phyloP scores from a whole-genome alignment of 164 flowering plant genomes.

The Chimonanthus praecox region DNA sequence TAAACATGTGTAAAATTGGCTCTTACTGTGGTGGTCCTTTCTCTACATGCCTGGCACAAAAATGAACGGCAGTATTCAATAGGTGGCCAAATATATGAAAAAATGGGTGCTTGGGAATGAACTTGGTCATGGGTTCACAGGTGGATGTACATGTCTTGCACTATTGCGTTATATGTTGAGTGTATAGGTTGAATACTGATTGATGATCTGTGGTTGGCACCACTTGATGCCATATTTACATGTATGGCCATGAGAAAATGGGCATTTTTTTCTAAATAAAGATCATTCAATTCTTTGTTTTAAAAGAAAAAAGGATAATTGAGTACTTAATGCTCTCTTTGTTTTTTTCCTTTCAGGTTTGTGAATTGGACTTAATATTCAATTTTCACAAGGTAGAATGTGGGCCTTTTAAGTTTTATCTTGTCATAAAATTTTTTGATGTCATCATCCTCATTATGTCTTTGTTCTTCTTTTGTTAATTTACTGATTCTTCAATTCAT shows the following conservation, averaged over 20 bases:
- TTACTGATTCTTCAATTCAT: not conserved
- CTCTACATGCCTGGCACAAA: not conserved
- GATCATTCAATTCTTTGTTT: not conserved
- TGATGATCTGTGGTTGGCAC: not conserved
- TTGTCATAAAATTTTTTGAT: not conserved
- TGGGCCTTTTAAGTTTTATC: not conserved
- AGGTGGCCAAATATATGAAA: not conserved
- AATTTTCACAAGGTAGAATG: constrained; percentile 82
- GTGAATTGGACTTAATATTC: constrained; percentile 80
- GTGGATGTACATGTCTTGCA: not conserved
- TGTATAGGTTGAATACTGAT: not conserved
- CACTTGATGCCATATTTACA: not conserved
- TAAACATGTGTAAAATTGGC: not conserved
- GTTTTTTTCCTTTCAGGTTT: constrained; percentile 43
- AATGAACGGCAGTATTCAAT: not conserved
- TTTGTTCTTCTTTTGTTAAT: not conserved
- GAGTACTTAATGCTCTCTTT: not conserved
- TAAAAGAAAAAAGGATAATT: not conserved
- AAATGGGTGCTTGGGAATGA: not conserved
- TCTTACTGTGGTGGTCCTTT: not conserved
- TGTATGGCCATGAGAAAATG: not conserved
- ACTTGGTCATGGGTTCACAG: not conserved
- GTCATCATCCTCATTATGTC: not conserved
- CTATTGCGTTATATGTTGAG: not conserved
- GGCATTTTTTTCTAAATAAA: not conserved